Evolutionary conservation across 1,284 basidiomycete species (phyloP).

Genomic region (Irpex sp.): DNA sequence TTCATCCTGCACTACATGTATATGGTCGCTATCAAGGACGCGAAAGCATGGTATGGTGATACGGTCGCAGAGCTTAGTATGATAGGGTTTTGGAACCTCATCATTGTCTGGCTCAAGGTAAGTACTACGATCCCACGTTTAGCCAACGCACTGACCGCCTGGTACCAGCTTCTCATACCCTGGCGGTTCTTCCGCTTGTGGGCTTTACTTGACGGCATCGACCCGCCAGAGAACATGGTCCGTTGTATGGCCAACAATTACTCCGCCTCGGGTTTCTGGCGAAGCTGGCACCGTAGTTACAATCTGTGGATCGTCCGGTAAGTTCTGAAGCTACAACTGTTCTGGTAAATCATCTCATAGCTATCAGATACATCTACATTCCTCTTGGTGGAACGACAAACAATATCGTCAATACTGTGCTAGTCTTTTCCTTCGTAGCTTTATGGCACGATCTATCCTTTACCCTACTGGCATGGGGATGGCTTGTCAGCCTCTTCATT

Average conservation of each 20-base stretch:
- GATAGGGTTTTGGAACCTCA: conserved; percentile 97
- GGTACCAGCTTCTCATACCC: conserved; percentile 79
- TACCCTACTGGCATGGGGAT: conserved; percentile 92
- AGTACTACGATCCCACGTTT: conserved; percentile 12
- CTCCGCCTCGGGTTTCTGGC: conserved; percentile 91
- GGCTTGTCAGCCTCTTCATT: conserved; percentile 92
- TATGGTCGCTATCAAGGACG: conserved; percentile 95
- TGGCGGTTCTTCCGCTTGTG: conserved; percentile 98
- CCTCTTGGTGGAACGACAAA: conserved; percentile 83
- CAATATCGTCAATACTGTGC: conserved; percentile 62
- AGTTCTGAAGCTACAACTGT: conserved; percentile 10
- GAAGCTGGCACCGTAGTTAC: conserved; percentile 95
- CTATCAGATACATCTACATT: conserved; percentile 85
- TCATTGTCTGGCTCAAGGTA: conserved; percentile 97
- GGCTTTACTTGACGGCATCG: conserved; percentile 87
- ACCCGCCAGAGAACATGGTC: conserved; percentile 98
- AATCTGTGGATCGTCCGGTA: conserved; percentile 95
- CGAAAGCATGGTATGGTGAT: conserved; percentile 70
- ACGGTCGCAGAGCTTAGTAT: conserved; percentile 83
- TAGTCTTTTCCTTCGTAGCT: conserved; percentile 98
- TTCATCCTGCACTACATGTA: conserved; percentile 93
- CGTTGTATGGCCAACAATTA: conserved; percentile 99
- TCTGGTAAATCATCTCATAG: neutral
- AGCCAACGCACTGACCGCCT: neutral
- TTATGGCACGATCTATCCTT: conserved; percentile 97